Base-by-base conservation (phyloP, 106 monocot species). In the Platanthera zijinensis region DNA sequence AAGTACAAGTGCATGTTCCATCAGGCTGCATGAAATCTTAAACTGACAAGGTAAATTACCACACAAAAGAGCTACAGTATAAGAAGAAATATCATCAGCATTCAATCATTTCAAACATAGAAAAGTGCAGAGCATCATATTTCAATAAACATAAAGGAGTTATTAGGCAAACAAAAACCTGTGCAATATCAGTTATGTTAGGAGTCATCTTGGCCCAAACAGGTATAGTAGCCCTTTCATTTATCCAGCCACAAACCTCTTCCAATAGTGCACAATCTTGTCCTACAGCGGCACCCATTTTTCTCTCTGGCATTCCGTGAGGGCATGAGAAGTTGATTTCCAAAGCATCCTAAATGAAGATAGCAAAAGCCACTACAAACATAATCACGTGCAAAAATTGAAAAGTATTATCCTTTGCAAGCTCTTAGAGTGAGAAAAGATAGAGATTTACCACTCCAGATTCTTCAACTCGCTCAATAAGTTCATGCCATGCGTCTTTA, bases 161-260 rank as follows among this genome's bases (percentile, higher is more conserved):
- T 30, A 1, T 32, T 30, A 66, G 30, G 66, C 2, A 66, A 66
- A 66, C 22, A 49, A 70, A 28, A 57, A 96, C 96, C 93, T 91
- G 81, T 54, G 93, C 88, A 79, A 97, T 93, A 78, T 97, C 96
- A 63, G 96, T 97, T 51, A 97, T 83, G 59, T 97, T 97, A 21
- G 93, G 93, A 69, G 96, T 97, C 96, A 97, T 97, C 82, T 97
- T 97, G 51, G 96, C 96, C 96, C 96, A 97, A 56, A 97, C 96
- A 77, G 96, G 96, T 48, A 87, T 81, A 46, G 96, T 97, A n/a
- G 96, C 96, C 61, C 93, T 97, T 80, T 93, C 91, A 81, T 97
- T 97, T 63, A 97, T 89, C 96, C 96, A 97, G 13, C 93, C 93
- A 78, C 96, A 93, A 15, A 93, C 82, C 75, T 97, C 93, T 86